Base-by-base conservation (phyloP, 163 green algal species). In the Prototheca wickerhamii region DNA sequence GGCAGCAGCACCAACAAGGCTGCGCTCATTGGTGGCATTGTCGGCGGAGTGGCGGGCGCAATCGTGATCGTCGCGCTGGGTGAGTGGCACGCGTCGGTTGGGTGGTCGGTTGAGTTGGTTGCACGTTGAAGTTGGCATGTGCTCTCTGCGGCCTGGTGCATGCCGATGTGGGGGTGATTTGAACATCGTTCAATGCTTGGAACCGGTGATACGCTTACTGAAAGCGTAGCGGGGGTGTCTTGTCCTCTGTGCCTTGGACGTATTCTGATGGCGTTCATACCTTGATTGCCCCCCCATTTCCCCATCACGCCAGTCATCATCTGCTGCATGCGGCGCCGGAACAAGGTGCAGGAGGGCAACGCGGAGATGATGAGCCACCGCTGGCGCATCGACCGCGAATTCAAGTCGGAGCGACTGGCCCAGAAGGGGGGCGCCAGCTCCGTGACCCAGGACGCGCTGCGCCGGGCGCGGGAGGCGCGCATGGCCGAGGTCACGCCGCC, bases 1-100 rank as follows among this genome's bases (percentile, higher is more conserved):
- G 30, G 30, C 61, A 54, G 32, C 61, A 54, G 49, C 50, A 60
- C 5, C 61, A 60, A 67, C 33, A 46, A 57, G 30, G 62, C 44
- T 21, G 63, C 55, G 2, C 64, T 69, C 35, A 56, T 70, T n/a
- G 63, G 63, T 20, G 63, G 54, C 29, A 55, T 60, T 5, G 43
- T 64, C 1, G 63, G 63, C 2, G 63, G 63, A 2, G 42, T 64
- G 7, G 29, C 35, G 15, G 54, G 20, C 6, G 42, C 64, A 3
- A 53, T 40, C 29, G 8, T 64, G 18, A 37, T 64, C 28, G 46
- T 58, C 26, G 8, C 20, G 6, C 51, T 58, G 6, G 51, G 51
- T 58, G 18, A 28, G 46, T 7, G 26, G 33, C 1, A 35, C 4
- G 51, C n/a, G 25, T 25, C n/a, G 46, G 15, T 25, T 25, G 21